Conservation (phyloP, 2,329 filamentous ascomycete species). For the Phyllosticta capitalensis region DNA sequence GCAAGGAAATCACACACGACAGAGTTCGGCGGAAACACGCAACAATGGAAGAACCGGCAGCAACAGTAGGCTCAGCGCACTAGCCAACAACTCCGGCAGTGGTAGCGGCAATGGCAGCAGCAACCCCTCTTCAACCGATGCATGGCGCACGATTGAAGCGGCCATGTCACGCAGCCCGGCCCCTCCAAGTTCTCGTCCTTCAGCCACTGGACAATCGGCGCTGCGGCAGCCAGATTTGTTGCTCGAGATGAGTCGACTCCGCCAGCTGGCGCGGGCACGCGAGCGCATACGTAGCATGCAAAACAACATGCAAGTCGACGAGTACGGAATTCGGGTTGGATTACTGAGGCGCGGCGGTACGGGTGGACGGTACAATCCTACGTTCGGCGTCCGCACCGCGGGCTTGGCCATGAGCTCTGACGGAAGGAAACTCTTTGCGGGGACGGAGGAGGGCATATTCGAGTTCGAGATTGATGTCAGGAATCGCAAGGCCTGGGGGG, state of each 20-base stretch:
- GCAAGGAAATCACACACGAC: neutral
- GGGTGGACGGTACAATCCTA: conserved; percentile 13
- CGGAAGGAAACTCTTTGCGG: conserved; percentile 37
- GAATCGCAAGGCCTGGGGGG: conserved; percentile 44
- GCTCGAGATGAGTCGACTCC: conserved; percentile 25
- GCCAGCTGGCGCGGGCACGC: conserved; percentile 27
- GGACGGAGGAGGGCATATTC: conserved; percentile 61
- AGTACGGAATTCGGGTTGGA: conserved; percentile 7
- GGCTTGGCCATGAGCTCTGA: conserved; percentile 41
- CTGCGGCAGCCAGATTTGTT: conserved; percentile 17
- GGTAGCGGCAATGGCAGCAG: neutral
- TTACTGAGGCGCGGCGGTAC: conserved; percentile 1
- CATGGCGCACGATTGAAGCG: conserved; percentile 41
- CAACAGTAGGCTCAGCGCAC: neutral
- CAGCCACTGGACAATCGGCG: neutral
- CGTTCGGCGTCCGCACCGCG: conserved; percentile 35
- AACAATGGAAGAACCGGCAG: neutral
- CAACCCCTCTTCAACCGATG: conserved; percentile 23
- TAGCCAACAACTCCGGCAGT: neutral
- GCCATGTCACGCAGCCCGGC: conserved; percentile 32
- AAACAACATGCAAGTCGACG: conserved; percentile 1
- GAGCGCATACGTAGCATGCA: conserved; percentile 27
- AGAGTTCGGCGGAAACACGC: neutral
- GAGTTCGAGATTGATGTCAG: conserved; percentile 60
- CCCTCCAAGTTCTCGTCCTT: conserved; percentile 7